A percentile compares a stretch with the other conserved stretches of the same genome.
These are phyloP conservation scores for Umbelopsis ramanniana DNA, from an alignment of 192 early-diverging fungal genomes.

Conservation along the genomic window DNA sequence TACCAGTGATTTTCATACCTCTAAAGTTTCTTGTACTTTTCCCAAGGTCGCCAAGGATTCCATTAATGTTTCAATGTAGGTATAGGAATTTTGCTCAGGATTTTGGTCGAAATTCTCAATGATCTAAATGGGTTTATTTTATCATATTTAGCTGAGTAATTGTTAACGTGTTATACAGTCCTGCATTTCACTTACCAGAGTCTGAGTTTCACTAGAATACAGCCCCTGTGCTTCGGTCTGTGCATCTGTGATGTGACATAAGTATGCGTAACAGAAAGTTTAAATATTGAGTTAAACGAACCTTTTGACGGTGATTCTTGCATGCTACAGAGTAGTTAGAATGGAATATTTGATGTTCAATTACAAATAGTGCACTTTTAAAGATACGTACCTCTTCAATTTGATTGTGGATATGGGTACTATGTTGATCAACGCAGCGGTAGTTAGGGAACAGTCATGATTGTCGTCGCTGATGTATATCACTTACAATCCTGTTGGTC, in stretches of 20 bases:
- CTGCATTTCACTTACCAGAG: conserved; percentile 42
- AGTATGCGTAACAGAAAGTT: not conserved
- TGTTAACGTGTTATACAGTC: too few relatives aligned
- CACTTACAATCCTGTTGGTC: conserved; percentile 57
- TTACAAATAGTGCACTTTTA: not conserved
- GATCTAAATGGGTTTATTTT: conserved; percentile 39
- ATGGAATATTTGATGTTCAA: too few relatives aligned
- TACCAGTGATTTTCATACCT: conserved; percentile 33
- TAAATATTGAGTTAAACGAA: not conserved
- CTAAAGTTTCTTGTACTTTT: conserved; percentile 55
- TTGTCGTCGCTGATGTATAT: not conserved
- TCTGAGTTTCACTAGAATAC: conserved; percentile 45
- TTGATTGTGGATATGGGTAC: conserved; percentile 10
- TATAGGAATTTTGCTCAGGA: conserved; percentile 77
- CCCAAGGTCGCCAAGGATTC: conserved; percentile 67
- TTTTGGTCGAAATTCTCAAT: conserved; percentile 65
- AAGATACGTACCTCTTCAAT: not conserved
- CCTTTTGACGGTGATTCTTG: conserved; percentile 2
- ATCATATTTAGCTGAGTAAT: not conserved
- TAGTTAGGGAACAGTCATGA: not conserved
- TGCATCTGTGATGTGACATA: not conserved
- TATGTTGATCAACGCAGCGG: not conserved
- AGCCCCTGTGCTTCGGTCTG: conserved; percentile 23
- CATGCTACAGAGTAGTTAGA: not conserved
- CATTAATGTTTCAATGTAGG: conserved; percentile 77